phyloP scores from a whole-genome alignment of 306 rosid species.

The Gastrolobium bilobum region DNA sequence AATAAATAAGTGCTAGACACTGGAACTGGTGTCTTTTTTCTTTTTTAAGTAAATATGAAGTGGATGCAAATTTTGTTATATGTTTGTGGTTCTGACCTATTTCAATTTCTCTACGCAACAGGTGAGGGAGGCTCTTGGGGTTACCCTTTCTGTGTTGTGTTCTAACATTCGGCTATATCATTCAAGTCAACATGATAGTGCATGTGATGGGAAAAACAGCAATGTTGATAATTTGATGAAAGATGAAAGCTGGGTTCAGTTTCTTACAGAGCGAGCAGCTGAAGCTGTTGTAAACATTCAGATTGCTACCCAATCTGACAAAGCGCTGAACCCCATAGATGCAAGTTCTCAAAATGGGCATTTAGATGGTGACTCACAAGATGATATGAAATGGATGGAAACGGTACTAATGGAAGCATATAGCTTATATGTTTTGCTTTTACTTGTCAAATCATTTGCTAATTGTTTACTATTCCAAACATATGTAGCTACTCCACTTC shows the following conservation, averaged over 20 bases:
- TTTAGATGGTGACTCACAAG: constrained; percentile 76
- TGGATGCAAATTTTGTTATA: constrained; percentile 15
- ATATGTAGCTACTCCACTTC: constrained; percentile 85
- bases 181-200: constrained; percentile 59
- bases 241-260: constrained; percentile 79
- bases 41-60: constrained; percentile 4
- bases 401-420: constrained; percentile 68
- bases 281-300: constrained; percentile 83
- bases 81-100: constrained; percentile 47
- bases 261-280: constrained; percentile 69
- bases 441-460: constrained; percentile 44
- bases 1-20: constrained; percentile 12
- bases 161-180: constrained; percentile 87
- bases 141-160: constrained; percentile 85
- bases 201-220: constrained; percentile 50
- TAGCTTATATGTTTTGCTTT: constrained; percentile 37
- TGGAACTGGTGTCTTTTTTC: background rate
- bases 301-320: constrained; percentile 74
- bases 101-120: constrained; percentile 54
- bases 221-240: constrained; percentile 57
- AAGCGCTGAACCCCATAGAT: constrained; percentile 57
- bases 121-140: constrained; percentile 98
- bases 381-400: constrained; percentile 97
- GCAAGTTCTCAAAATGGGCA: constrained; percentile 71
- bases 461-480: constrained; percentile 45